Base-by-base conservation (phyloP, 2,329 filamentous ascomycete species). In the Fusarium oxysporum region DNA sequence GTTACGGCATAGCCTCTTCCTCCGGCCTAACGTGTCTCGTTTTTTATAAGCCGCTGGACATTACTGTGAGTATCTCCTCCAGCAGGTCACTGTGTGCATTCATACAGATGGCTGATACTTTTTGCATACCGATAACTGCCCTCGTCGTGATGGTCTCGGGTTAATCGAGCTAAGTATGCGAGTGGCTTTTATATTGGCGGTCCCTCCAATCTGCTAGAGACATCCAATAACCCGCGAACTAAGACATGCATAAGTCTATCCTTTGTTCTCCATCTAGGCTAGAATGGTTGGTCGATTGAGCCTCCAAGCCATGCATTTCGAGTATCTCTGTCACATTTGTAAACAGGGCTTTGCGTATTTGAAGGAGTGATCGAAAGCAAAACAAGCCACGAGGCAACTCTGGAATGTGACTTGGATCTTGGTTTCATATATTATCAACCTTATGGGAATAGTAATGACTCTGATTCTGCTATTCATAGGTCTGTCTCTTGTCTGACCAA, bases 211-310 rank as follows among this genome's bases (percentile, higher is more conserved):
- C 21, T 55, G 19, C 37, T 17, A 38, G 21, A 37, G 59, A 55
- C 68, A 70, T 76, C 35, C 38, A 55, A 43, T 47, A 30, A 50
- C 61, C 63, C 54, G 62, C 50, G 53, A 43, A 54, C 38, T 41
- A 67, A 65, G 64, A 62, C 67, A 23, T 33, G 11, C 41, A 50
- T 58, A 50, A 35, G 55, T 58, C 17, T 17, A n/a, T 64, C 45
- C 60, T 73, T 65, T 73, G 54, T 70, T 66, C 63, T 67, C 45
- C 58, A 16, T 50, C 56, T 43, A 19, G 35, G 32, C 47, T 59
- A 47, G 54, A 58, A 72, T 73, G 50, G 14, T 35, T 17, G 40
- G 30, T 30, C 17, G 33, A n/a, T 43, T 54, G 19, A 35, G 30
- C 33, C 33, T 30, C 40, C 41, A 14, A 28, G 21, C 28, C 33